Percentiles rank a stretch among this genome's conserved stretches.
Evolutionary conservation across 2,329 filamentous ascomycete genomes (phyloP).

Genomic region (Phaeosphaeria sp.): DNA sequence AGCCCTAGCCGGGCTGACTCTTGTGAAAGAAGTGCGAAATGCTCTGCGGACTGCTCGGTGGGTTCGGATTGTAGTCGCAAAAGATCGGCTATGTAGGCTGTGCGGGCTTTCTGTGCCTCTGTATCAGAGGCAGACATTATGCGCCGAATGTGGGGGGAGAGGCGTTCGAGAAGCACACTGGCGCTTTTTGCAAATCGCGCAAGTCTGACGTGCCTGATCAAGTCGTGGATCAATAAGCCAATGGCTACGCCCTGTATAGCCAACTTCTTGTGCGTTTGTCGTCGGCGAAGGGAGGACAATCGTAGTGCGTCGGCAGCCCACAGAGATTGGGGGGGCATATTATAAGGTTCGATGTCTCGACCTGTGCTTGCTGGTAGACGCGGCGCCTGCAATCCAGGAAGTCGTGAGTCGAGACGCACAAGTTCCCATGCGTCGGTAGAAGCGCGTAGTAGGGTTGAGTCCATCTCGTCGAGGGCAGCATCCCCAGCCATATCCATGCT

Average conservation of each 20-base stretch:
- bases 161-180: constrained; percentile 3
- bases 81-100: constrained; percentile 24
- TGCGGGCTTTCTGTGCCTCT: constrained; percentile 9
- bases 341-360: constrained; percentile 28
- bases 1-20: constrained; percentile 16
- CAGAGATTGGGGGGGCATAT: constrained; percentile 55
- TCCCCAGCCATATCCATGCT: constrained; percentile 39
- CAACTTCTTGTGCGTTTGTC: constrained; percentile 53
- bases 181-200: constrained; percentile 9
- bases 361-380: constrained; percentile 53
- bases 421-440: constrained; percentile 33
- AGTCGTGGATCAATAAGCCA: constrained; percentile 48
- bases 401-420: constrained; percentile 36
- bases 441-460: constrained; percentile 19
- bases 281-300: constrained; percentile 33
- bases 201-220: constrained; percentile 33
- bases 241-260: constrained; percentile 50
- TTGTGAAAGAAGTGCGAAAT: neutral
- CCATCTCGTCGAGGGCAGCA: constrained; percentile 17
- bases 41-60: constrained; percentile 17
- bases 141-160: constrained; percentile 31
- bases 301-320: constrained; percentile 49
- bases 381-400: constrained; percentile 29
- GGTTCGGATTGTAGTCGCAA: constrained; percentile 16
- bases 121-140: constrained; percentile 10